Conservation (phyloP, 371 early-diverging fungal genomes). For the Quaeritorhiza haematococci region DNA sequence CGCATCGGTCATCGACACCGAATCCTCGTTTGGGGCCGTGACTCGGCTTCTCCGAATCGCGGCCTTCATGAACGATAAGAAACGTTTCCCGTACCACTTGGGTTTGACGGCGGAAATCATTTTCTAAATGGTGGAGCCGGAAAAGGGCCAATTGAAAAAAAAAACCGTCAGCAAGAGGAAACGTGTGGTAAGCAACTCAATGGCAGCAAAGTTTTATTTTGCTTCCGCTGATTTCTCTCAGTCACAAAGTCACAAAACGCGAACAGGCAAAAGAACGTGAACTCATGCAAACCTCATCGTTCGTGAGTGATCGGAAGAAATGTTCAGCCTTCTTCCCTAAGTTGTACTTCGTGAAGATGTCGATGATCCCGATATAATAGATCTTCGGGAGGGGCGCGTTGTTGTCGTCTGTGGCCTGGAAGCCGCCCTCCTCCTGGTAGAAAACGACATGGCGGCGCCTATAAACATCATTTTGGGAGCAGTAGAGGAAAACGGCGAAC, state of each 20-base stretch:
- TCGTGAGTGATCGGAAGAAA: slow-evolving; percentile 75
- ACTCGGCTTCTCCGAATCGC: too few relatives aligned
- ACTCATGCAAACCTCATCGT: slow-evolving; percentile 35
- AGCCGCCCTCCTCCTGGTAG: slow-evolving; percentile 87
- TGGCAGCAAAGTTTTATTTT: neutral
- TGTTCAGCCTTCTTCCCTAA: slow-evolving; percentile 78
- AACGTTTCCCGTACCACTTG: slow-evolving; percentile 72
- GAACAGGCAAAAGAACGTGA: neutral
- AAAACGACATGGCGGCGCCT: slow-evolving; percentile 66
- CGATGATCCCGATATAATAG: slow-evolving; percentile 91
- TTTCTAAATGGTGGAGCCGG: slow-evolving; percentile 19
- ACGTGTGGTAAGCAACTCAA: neutral
- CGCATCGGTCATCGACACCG: too few relatives aligned
- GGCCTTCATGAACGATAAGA: slow-evolving; percentile 72
- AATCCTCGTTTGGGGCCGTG: too few relatives aligned
- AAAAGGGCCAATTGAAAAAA: too few relatives aligned
- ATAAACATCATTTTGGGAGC: too few relatives aligned
- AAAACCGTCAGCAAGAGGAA: slow-evolving; percentile 1
- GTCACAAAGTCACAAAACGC: neutral
- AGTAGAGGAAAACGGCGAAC: neutral
- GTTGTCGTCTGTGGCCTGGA: slow-evolving; percentile 65
- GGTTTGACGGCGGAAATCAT: slow-evolving; percentile 88
- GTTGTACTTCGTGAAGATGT: slow-evolving; percentile 90
- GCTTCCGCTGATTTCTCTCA: too few relatives aligned
- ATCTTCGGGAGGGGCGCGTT: slow-evolving; percentile 61